Evolutionary conservation across 2,329 filamentous ascomycete species (phyloP), one percentile per base, ranked within the genome.

Genomic region (Diatrype stigma): DNA sequence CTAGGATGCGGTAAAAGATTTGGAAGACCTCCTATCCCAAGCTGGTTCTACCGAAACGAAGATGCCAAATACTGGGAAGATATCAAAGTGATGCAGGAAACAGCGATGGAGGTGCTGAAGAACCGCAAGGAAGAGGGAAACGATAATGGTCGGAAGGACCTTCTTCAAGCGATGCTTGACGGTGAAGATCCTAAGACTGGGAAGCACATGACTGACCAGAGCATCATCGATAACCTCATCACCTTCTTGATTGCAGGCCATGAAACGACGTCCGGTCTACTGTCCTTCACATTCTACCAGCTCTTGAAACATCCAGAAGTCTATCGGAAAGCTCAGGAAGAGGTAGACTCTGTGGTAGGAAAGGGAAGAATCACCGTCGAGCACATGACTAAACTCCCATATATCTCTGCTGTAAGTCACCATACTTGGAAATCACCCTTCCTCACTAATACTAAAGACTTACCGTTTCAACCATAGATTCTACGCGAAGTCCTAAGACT

Each of bases 171-270:
- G 30, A 87, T 92, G 84, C 70, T 92, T 42, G 73, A 82, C 6
- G 85, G 84, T 0, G 76, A 75, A 11, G 87, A 91, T 61, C 77
- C 82, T 1, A 79, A 82, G 67, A 89, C 86, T 3, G 85, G 86
- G 12, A 73, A 84, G 58, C 77, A 76, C n/a, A 70, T 90, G 56
- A 77, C 73, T 1, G 83, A 88, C 52, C 72, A 78, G 4, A 80
- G 75, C 46, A 86, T 90, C 55, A 77, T 81, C 16, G 76, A 86
- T 63, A 88, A 90, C 56, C 81, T 90, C 69, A 84, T 87, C 52
- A 90, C 86, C 0, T 89, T 90, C 57, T 67, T 90, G 10, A 84
- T 86, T 59, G 84, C 84, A 34, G 84, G 84, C 2, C 86, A 89
- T 55, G 87, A 90, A 59, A 91, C 88, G 0, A 87, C 87, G 0